These are phyloP conservation scores for Phytophthora chlamydospora DNA, from an alignment of 352 stramenopile species.

Conservation along the genomic window DNA sequence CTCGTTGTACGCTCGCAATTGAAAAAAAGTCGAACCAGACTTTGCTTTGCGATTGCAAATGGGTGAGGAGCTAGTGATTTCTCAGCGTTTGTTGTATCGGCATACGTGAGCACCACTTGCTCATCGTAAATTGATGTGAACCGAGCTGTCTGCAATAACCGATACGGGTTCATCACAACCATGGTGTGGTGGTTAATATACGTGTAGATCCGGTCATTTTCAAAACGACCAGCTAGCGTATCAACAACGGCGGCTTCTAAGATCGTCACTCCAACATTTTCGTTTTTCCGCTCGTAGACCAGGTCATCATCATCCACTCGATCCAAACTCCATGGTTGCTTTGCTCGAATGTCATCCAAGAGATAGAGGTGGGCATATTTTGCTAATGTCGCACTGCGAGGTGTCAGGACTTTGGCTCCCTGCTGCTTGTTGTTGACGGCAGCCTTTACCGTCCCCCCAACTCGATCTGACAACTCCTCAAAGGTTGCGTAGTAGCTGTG, in stretches of 20 bases:
- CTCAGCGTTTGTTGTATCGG: constrained; percentile 47
- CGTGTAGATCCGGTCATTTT: constrained; percentile 61
- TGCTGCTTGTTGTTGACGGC: constrained; percentile 6
- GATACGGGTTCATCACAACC: constrained; percentile 74
- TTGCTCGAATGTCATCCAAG: constrained; percentile 58
- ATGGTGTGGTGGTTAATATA: constrained; percentile 68
- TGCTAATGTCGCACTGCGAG: constrained; percentile 69
- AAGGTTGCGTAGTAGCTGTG: constrained; percentile 82
- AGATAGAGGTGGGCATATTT: constrained; percentile 84
- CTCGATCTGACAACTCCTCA: constrained; percentile 47
- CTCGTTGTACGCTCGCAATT: constrained; percentile 5
- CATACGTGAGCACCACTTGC: constrained; percentile 72
- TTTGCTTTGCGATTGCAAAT: constrained; percentile 78
- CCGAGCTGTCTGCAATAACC: constrained; percentile 70
- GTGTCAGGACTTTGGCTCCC: constrained; percentile 41
- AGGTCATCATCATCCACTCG: constrained; percentile 53
- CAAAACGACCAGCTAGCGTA: constrained; percentile 46
- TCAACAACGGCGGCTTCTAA: constrained; percentile 24
- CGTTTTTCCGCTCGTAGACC: constrained; percentile 10
- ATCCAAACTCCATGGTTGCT: constrained; percentile 66
- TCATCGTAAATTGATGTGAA: constrained; percentile 89
- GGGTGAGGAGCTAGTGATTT: constrained; percentile 61
- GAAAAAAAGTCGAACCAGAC: constrained; percentile 54
- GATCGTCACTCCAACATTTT: background rate
- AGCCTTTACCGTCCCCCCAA: constrained; percentile 9